A percentile compares a stretch with the other conserved stretches of the same genome.
phyloP scores from a whole-genome alignment of 495 filamentous ascomycete genomes.

The Penicillium manginii region DNA sequence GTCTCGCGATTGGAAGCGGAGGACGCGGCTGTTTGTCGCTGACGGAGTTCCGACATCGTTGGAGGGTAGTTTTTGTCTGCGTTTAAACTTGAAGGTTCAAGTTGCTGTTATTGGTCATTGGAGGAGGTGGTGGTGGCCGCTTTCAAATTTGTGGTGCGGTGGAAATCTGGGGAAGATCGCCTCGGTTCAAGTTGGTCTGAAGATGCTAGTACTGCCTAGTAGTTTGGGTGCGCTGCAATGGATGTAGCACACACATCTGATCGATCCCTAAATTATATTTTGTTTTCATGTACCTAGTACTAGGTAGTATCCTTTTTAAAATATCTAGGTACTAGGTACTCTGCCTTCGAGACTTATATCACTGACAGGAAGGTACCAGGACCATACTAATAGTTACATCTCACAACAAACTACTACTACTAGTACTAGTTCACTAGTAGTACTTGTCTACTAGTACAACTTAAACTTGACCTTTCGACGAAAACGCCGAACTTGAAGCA shows the following conservation, averaged over 20 bases:
- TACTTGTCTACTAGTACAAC: too few relatives aligned
- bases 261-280: too few relatives aligned
- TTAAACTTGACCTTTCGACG: background rate
- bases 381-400: too few relatives aligned
- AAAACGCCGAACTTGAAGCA: background rate
- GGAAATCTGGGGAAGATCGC: slow-evolving; percentile 15
- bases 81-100: background rate
- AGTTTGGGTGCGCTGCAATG: too few relatives aligned
- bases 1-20: slow-evolving; percentile 13
- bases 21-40: slow-evolving; percentile 30
- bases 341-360: too few relatives aligned
- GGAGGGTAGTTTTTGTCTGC: background rate
- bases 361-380: too few relatives aligned
- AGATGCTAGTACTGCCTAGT: background rate
- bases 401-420: too few relatives aligned
- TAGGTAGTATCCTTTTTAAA: too few relatives aligned
- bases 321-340: too few relatives aligned
- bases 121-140: background rate
- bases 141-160: slow-evolving; percentile 1
- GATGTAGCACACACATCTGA: too few relatives aligned
- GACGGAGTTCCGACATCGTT: slow-evolving; percentile 47
- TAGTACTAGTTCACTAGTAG: too few relatives aligned
- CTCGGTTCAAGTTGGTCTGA: background rate
- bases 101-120: slow-evolving; percentile 1
- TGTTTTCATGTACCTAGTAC: too few relatives aligned